Conservation (phyloP, 2,329 filamentous ascomycete species). For the Aspergillus luchuensis region DNA sequence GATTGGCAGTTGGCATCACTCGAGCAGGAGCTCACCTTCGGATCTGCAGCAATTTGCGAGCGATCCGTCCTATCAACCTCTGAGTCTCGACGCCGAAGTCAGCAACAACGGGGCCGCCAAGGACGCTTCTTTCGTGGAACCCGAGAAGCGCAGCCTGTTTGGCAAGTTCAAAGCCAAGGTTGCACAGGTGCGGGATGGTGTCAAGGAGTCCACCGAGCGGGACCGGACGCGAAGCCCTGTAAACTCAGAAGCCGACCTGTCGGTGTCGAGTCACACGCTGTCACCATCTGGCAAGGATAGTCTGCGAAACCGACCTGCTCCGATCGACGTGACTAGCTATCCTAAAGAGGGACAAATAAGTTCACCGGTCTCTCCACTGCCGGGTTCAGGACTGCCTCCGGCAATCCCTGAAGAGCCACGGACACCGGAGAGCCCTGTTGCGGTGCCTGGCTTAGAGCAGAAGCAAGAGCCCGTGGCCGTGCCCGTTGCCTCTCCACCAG, state of each 20-base stretch:
- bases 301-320: slow-evolving; percentile 22
- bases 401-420: slow-evolving; percentile 39
- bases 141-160: slow-evolving; percentile 62
- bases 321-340: slow-evolving; percentile 29
- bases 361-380: slow-evolving; percentile 34
- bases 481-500: neutral
- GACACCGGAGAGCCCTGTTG: slow-evolving; percentile 29
- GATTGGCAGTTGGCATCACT: slow-evolving; percentile 61
- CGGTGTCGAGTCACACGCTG: slow-evolving; percentile 37
- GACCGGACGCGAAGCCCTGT: slow-evolving; percentile 56
- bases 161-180: slow-evolving; percentile 68
- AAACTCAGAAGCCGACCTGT: slow-evolving; percentile 37
- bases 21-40: slow-evolving; percentile 49
- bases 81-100: slow-evolving; percentile 44
- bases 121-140: slow-evolving; percentile 32
- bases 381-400: slow-evolving; percentile 33
- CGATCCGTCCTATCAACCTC: slow-evolving; percentile 39
- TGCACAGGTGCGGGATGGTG: slow-evolving; percentile 55
- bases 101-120: slow-evolving; percentile 33
- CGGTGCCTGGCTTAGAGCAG: slow-evolving; percentile 7
- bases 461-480: slow-evolving; percentile 8
- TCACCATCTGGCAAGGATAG: slow-evolving; percentile 33
- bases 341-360: slow-evolving; percentile 25
- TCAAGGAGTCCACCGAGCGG: slow-evolving; percentile 55
- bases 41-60: slow-evolving; percentile 44